Base-by-base conservation (phyloP, 495 filamentous ascomycete genomes). In the Hapsidospora chrysogenum region DNA sequence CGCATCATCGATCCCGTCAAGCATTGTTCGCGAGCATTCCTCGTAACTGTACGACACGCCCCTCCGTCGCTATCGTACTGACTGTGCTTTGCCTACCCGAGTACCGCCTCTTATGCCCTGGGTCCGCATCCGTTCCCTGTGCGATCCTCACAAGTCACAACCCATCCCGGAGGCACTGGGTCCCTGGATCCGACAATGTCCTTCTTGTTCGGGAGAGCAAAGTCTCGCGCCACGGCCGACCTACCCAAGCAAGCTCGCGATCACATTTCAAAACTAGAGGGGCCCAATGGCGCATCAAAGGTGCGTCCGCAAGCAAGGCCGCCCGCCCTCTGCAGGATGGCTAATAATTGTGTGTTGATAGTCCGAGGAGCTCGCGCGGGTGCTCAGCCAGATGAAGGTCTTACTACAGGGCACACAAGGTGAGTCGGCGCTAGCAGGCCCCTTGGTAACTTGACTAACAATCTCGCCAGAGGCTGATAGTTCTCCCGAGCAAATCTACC, bases 151-250 rank as follows among this genome's bases (percentile, higher is more conserved):
- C n/a, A n/a, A n/a, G n/a, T n/a, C n/a, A n/a, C n/a, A n/a, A n/a
- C n/a, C n/a, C n/a, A n/a, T n/a, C n/a, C n/a, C n/a, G n/a, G n/a
- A n/a, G n/a, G n/a, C n/a, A n/a, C n/a, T n/a, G n/a, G n/a, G n/a
- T n/a, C n/a, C n/a, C n/a, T n/a, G n/a, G n/a, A n/a, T n/a, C n/a
- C n/a, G n/a, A n/a, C 23, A 35, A 93, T 94, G 83, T 80, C 89
- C 16, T 99, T 99, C 61, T 72, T 97, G 41, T 95, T 94, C 53
- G 76, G 73, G 36, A 67, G 85, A 47, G 74, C 69, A 48, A 73
- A 64, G 57, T 64, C 49, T 46, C 66, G 54, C 53, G 79, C 52
- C 52, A 72, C 57, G 41, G 61, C 49, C 37, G 63, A 68, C 39
- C 54, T 61, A 41, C 56, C 61, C 42, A 66, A 61, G 46, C 59